Percentiles rank a stretch among this genome's conserved stretches.
These are phyloP conservation scores for Hyphochytrium catenoides DNA, from an alignment of 352 stramenopile genomes.

Conservation along the genomic window DNA sequence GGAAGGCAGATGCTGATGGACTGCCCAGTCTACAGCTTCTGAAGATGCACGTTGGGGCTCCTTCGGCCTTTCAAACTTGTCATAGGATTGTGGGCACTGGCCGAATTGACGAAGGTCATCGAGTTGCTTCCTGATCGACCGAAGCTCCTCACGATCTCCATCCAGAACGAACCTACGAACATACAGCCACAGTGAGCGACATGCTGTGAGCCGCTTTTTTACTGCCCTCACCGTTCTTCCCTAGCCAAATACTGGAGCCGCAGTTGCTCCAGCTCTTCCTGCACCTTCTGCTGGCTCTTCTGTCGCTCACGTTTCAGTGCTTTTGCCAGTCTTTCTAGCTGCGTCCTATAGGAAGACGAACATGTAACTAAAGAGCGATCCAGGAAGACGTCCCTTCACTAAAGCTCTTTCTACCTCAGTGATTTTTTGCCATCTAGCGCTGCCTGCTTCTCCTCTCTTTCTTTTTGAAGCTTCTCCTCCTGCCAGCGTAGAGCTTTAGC, in stretches of 20 bases:
- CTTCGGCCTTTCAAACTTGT: not conserved
- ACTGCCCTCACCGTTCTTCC: constrained; percentile 32
- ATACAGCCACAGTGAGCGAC: not conserved
- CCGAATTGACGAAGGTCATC: constrained; percentile 28
- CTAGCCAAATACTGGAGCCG: constrained; percentile 44
- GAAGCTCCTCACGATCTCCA: constrained; percentile 40
- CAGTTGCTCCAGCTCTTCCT: constrained; percentile 46
- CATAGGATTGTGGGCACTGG: not conserved
- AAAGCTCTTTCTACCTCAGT: too few species aligned
- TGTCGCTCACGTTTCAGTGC: constrained; percentile 32
- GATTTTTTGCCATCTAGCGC: too few species aligned
- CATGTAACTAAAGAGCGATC: too few species aligned
- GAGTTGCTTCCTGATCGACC: constrained; percentile 49
- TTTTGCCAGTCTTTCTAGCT: constrained; percentile 27
- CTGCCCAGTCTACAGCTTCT: not conserved
- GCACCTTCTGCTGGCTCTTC: constrained; percentile 25
- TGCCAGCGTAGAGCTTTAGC: too few species aligned
- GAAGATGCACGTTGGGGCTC: not conserved
- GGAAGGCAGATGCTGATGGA: not conserved
- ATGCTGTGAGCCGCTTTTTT: constrained; percentile 2
- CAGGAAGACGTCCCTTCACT: too few species aligned
- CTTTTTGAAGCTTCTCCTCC: too few species aligned
- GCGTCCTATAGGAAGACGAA: too few species aligned
- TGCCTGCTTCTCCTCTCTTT: too few species aligned
- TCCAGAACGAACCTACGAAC: constrained; percentile 30